Evolutionary conservation across 352 stramenopile genomes (phyloP), one percentile per base, ranked within the genome.

Genomic region (Phytophthora capsici): DNA sequence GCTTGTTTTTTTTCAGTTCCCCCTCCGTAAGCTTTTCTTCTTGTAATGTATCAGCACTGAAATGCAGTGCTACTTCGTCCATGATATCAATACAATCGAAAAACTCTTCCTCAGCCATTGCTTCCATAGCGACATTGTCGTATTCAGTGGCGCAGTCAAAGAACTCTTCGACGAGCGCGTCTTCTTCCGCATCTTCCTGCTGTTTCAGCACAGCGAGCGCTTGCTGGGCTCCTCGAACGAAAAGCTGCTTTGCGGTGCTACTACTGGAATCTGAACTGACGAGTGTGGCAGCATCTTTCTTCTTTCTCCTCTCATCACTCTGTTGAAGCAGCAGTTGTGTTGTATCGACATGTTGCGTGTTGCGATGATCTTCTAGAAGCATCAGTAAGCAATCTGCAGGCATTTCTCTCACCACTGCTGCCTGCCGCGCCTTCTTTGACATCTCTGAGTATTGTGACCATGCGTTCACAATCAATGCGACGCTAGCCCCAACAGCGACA

Each of bases 371-470:
- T 58, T 94, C 80, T 44, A 93, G 78, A 41, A 95, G 38, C 6
- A 94, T 54, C 30, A 93, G 53, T 37, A 95, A 69, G 28, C 81
- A 90, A 58, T 89, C 75, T 14, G 76, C 73, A 10, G 88, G 83
- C 86, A 95, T 93, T 7, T 88, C 65, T 43, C 84, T 78, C 19
- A 95, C 82, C 2, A 80, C 77, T 40, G 83, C 77, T n/a, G 86
- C 78, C 62, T 95, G 88, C 5, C 72, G 80, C 53, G 68, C 84
- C 46, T 83, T 79, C 30, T 68, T 88, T 3, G 81, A 80, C 40
- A 62, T 86, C 9, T 93, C 86, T 4, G 82, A 91, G 69, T 92
- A 94, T 49, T 91, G 79, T 1, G 84, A 90, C 88, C 88, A 95
- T 3, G 86, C 88, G 59, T 77, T 88, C 20, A 94, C 82, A 30